phyloP scores from a whole-genome alignment of 148 eudicot species.

The Dianthus caryophyllus region DNA sequence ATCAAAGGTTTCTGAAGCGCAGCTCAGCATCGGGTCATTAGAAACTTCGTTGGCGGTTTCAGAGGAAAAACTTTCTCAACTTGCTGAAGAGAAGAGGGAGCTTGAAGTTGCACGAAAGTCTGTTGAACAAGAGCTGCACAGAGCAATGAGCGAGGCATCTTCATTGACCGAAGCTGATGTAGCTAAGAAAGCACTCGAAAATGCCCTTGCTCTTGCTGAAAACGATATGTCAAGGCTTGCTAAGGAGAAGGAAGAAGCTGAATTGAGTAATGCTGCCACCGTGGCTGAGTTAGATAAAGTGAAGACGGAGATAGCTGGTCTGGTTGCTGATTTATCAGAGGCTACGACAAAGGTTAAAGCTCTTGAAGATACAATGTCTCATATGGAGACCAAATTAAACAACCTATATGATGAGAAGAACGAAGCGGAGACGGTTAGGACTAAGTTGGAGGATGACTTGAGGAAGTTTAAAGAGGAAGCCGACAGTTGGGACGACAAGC shows the following conservation, averaged over 20 bases:
- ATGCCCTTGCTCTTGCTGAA: slow-evolving; percentile 58
- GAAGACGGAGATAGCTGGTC: too few relatives aligned
- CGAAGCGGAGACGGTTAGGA: slow-evolving; percentile 41
- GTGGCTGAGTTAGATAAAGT: too few relatives aligned
- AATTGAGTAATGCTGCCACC: too few relatives aligned
- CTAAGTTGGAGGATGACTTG: slow-evolving; percentile 47
- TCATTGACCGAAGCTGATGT: slow-evolving; percentile 44
- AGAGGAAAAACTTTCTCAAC: slow-evolving; percentile 38
- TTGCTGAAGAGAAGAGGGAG: slow-evolving; percentile 62
- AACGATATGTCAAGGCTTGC: slow-evolving; percentile 37
- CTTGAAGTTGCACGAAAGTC: slow-evolving; percentile 41
- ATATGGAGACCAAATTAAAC: slow-evolving; percentile 46
- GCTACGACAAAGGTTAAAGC: slow-evolving; percentile 50
- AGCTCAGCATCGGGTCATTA: slow-evolving; percentile 40
- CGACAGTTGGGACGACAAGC: too few relatives aligned
- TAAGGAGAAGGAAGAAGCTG: slow-evolving; percentile 64
- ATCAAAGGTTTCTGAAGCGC: slow-evolving; percentile 42
- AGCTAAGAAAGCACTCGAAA: slow-evolving; percentile 49
- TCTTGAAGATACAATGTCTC: slow-evolving; percentile 64
- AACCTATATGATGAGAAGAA: slow-evolving; percentile 54
- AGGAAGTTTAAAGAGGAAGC: slow-evolving; percentile 63
- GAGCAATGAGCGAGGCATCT: slow-evolving; percentile 42
- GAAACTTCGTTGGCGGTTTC: slow-evolving; percentile 61
- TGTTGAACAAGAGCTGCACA: slow-evolving; percentile 46
- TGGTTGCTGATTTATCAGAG: slow-evolving; percentile 45